Base-by-base conservation (phyloP, 495 filamentous ascomycete species). In the Talaromyces thailandensis region DNA sequence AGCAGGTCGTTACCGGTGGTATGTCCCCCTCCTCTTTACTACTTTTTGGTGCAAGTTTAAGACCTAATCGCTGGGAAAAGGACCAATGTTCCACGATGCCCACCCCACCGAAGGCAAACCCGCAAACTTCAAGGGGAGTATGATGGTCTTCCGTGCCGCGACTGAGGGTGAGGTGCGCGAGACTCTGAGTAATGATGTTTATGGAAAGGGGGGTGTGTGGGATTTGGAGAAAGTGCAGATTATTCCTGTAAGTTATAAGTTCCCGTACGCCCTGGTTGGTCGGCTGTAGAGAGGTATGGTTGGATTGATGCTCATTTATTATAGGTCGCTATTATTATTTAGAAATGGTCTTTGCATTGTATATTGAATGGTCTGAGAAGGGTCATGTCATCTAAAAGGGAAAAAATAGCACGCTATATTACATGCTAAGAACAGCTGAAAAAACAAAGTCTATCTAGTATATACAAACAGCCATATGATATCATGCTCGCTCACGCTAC, bases 121-220 rank as follows among this genome's bases (percentile, higher is more conserved):
- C 4, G 73, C 84, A 14, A 77, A 83, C 56, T 85, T 91, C 67
- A 75, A 77, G 56, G 90, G 90, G 25, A 86, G 81, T 70, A 79
- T 83, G 14, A 69, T 94, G 64, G 71, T 93, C 26, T 74, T 82
- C 16, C 64, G 75, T 3, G 90, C 83, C 14, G 76, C 80, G 28
- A 82, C 77, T 21, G 83, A 79, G 64, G 90, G 91, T 59, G 87
- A 89, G 66, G 81, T 93, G 0, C 66, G 86, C 14, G 75, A 85
- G 66, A 67, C 77, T 4, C 69, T 96, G 59, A 81, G 81, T 66
- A 74, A 83, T 25, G 91, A 96, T 67, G 73, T 89, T 1, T 94
- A 94, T 66, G 78, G 78, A 26, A 76, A 69, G 60, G 73, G 66
- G n/a, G 85, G 82, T 6, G 88, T 95, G 5, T 95, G 91, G 92